phyloP scores from a whole-genome alignment of 2,329 filamentous ascomycete genomes.

The Pseudogymnoascus sp. region DNA sequence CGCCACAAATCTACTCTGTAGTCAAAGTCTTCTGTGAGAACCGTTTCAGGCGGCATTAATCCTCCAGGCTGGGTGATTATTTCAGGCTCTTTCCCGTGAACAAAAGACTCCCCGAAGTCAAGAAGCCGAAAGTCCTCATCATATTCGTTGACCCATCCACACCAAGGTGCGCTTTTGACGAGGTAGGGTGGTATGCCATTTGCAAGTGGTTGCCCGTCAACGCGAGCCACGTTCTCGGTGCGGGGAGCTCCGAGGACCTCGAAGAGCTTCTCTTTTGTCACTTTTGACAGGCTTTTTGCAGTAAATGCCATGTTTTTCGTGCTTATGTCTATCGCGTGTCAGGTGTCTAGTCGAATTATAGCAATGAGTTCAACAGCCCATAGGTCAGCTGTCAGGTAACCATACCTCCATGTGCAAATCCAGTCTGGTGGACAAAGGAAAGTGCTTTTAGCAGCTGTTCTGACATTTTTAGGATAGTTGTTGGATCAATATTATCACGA shows the following conservation, averaged over 20 bases:
- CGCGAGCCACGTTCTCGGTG: not conserved
- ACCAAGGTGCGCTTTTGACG: slow-evolving; percentile 15
- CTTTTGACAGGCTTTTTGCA: slow-evolving; percentile 14
- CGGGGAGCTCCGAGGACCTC: slow-evolving; percentile 12
- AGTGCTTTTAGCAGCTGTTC: slow-evolving; percentile 26
- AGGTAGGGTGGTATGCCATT: slow-evolving; percentile 17
- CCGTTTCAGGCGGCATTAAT: slow-evolving; percentile 20
- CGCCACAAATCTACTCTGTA: slow-evolving; percentile 22
- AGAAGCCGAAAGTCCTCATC: slow-evolving; percentile 22
- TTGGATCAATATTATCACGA: slow-evolving; percentile 20
- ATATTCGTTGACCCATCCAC: slow-evolving; percentile 18
- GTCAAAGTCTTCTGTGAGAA: slow-evolving; percentile 20
- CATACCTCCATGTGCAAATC: slow-evolving; percentile 29
- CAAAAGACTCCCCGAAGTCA: slow-evolving; percentile 20
- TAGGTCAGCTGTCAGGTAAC: not conserved
- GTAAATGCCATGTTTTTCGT: slow-evolving; percentile 26
- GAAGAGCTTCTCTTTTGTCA: slow-evolving; percentile 15
- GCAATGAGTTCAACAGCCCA: not conserved
- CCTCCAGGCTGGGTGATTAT: slow-evolving; percentile 18
- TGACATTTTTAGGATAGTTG: slow-evolving; percentile 25
- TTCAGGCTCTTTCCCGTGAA: slow-evolving; percentile 13
- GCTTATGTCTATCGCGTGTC: slow-evolving; percentile 23
- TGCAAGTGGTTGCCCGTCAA: slow-evolving; percentile 9
- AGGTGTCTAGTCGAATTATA: slow-evolving; percentile 13
- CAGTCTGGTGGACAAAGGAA: slow-evolving; percentile 24